These are phyloP conservation scores for Macrolepiota dolichaula DNA, from an alignment of 768 basidiomycete genomes.

Conservation along the genomic window DNA sequence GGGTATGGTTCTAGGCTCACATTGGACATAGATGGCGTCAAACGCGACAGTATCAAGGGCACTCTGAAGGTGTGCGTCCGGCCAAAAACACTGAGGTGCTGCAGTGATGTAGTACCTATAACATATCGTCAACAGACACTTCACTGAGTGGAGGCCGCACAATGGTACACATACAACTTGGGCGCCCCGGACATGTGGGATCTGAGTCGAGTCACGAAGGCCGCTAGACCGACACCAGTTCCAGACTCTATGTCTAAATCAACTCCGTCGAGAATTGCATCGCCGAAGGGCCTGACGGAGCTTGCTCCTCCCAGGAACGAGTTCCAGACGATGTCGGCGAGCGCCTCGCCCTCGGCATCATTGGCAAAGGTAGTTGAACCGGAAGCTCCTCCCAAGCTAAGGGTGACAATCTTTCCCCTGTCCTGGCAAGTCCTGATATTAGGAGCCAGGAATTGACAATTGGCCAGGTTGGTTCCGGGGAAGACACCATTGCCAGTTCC, in stretches of 20 bases:
- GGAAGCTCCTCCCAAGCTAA: conserved; percentile 50
- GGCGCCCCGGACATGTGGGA: conserved; percentile 39
- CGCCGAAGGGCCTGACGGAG: conserved; percentile 58
- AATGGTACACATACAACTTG: conserved; percentile 36
- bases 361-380: conserved; percentile 48
- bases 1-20: neutral
- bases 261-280: conserved; percentile 59
- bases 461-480: conserved; percentile 51
- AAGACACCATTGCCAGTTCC: conserved; percentile 43
- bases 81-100: conserved; percentile 57
- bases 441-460: conserved; percentile 53
- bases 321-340: conserved; percentile 63
- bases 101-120: conserved; percentile 50
- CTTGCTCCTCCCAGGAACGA: conserved; percentile 61
- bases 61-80: conserved; percentile 51
- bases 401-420: conserved; percentile 45
- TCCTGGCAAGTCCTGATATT: conserved; percentile 58
- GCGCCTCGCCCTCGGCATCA: conserved; percentile 45
- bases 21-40: conserved; percentile 64
- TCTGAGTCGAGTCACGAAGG: conserved; percentile 45
- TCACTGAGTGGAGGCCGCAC: neutral
- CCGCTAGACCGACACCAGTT: conserved; percentile 36
- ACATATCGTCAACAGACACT: neutral
- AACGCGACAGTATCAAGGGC: conserved; percentile 55
- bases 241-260: conserved; percentile 70